Evolutionary conservation across 441 rosid species (phyloP), one percentile per base, ranked within the genome.

Genomic region (Gossypium trilobum): DNA sequence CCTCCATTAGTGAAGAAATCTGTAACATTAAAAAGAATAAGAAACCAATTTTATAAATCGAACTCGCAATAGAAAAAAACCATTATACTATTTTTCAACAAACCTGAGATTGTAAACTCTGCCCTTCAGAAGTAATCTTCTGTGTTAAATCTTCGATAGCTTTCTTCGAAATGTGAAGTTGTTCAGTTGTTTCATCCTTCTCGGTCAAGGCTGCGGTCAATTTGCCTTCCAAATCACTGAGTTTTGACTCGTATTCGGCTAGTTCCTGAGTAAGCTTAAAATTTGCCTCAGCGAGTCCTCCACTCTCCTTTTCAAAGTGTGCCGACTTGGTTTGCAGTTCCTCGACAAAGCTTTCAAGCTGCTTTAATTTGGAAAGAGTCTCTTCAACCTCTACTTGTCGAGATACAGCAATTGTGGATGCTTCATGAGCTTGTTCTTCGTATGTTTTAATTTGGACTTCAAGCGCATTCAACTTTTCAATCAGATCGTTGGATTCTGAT

Each of bases 31-130:
- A 5, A 14, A 22, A 62, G 19, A 22, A 10, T 74, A 61, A 76
- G 63, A 58, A 79, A 33, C 29, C 51, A 52, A 67, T 56, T 54
- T 11, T 20, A 50, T 7, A 58, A 33, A 51, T 2, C 7, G 36
- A 56, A 36, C 42, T 36, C 42, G 42, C 9, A 36, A 36, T 36
- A 36, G 10, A 6, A 36, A 7, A 7, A 39, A 57, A 60, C 58
- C 10, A 36, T 14, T 69, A 14, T 27, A 46, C 17, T 31, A 70
- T 48, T 17, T 72, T 16, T 44, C 11, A 46, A 44, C 82, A 73
- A 86, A 95, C 99, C 97, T 91, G 94, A 74, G 88, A 83, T 68
- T 89, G 89, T 27, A 89, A 84, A 73, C 83, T 81, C 77, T 87
- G 84, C 71, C 85, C 89, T 83, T 91, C 97, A 72, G 87, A 85